Conservation (phyloP, 352 stramenopile genomes). For the Phytophthora kernoviae region DNA sequence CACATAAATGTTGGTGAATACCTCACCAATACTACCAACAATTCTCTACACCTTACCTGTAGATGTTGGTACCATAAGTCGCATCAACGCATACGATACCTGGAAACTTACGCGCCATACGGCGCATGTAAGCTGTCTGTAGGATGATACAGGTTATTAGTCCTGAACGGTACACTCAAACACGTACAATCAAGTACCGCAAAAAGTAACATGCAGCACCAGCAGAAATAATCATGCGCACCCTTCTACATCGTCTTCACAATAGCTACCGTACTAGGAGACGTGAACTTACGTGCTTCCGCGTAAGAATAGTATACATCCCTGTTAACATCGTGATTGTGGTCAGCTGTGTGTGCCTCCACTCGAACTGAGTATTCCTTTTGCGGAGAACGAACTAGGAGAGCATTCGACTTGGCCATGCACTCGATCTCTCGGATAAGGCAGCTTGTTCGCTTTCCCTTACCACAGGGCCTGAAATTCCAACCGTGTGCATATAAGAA, state of each 20-base stretch:
- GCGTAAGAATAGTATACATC: background rate
- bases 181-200: too few species aligned
- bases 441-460: background rate
- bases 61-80: constrained; percentile 15
- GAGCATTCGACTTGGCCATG: background rate
- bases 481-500: background rate
- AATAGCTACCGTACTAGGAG: background rate
- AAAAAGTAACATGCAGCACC: too few species aligned
- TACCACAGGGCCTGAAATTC: background rate
- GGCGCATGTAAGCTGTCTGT: constrained; percentile 13
- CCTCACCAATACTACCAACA: background rate
- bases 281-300: background rate
- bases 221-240: too few species aligned
- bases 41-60: constrained; percentile 11
- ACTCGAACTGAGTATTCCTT: background rate
- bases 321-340: background rate
- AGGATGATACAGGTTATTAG: constrained; percentile 14
- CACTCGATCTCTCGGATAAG: background rate
- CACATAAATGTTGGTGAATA: constrained; percentile 1
- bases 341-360: background rate
- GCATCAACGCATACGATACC: constrained; percentile 13
- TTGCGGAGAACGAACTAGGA: background rate
- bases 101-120: constrained; percentile 17
- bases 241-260: too few species aligned
- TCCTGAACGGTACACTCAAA: too few species aligned